Conservation (phyloP, 345 rosid species). For the Linum usitatissimum region DNA sequence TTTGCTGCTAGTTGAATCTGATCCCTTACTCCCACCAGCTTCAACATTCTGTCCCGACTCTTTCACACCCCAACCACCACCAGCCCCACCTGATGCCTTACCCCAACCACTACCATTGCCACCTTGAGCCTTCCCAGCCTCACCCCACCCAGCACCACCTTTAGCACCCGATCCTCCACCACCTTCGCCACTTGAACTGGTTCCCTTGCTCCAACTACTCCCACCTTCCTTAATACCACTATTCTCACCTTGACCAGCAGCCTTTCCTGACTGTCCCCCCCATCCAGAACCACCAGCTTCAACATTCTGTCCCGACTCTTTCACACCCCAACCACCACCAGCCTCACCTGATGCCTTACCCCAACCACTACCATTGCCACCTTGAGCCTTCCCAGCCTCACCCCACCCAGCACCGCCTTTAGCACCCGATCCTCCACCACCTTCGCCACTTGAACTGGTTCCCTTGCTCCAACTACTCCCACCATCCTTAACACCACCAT, state of each 20-base stretch:
- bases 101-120: constrained; percentile 11
- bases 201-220: constrained; percentile 12
- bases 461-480: constrained; percentile 13
- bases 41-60: constrained; percentile 7
- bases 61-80: not conserved
- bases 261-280: constrained; percentile 8
- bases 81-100: constrained; percentile 5
- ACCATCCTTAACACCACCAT: constrained; percentile 6
- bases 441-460: constrained; percentile 1
- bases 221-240: constrained; percentile 9
- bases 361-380: constrained; percentile 7
- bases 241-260: not conserved
- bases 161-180: not conserved
- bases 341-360: constrained; percentile 8
- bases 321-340: not conserved
- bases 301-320: constrained; percentile 7
- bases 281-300: constrained; percentile 4
- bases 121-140: too few relatives aligned
- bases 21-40: not conserved
- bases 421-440: not conserved
- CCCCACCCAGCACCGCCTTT: not conserved
- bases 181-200: not conserved
- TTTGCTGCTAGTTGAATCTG: too few relatives aligned
- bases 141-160: not conserved
- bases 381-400: too few relatives aligned